Evolutionary conservation across 2,329 filamentous ascomycete species (phyloP).

Genomic region (Fusarium dlaminii): DNA sequence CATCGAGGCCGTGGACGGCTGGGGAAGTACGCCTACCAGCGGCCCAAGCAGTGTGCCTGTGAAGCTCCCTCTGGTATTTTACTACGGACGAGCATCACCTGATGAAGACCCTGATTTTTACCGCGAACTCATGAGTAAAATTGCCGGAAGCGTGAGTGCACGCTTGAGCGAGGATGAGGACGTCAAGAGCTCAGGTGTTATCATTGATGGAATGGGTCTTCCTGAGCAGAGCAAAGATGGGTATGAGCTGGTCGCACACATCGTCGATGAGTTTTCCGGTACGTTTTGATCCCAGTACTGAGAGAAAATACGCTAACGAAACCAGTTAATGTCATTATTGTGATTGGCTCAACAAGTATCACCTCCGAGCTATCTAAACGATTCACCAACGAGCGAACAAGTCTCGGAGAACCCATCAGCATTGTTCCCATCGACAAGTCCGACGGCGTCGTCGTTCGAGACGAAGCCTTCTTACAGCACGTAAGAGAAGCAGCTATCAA

Average conservation of each 20-base stretch:
- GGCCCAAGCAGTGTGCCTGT: slow-evolving; percentile 89
- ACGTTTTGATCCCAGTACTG: neutral
- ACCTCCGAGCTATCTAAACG: slow-evolving; percentile 77
- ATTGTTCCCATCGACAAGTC: slow-evolving; percentile 86
- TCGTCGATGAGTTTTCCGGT: slow-evolving; percentile 68
- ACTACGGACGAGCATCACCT: slow-evolving; percentile 79
- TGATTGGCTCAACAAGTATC: slow-evolving; percentile 81
- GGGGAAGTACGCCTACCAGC: slow-evolving; percentile 90
- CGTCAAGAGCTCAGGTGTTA: slow-evolving; percentile 77
- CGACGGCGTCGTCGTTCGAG: slow-evolving; percentile 82
- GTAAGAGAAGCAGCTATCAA: slow-evolving; percentile 80
- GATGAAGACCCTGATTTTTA: slow-evolving; percentile 79
- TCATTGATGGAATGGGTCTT: slow-evolving; percentile 84
- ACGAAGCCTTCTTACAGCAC: slow-evolving; percentile 77
- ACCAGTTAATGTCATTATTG: slow-evolving; percentile 81
- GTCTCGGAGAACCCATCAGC: slow-evolving; percentile 72
- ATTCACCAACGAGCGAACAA: slow-evolving; percentile 67
- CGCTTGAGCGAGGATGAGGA: slow-evolving; percentile 79
- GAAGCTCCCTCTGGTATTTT: slow-evolving; percentile 91
- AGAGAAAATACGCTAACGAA: slow-evolving; percentile 49
- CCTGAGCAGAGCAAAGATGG: slow-evolving; percentile 72
- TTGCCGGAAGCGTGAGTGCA: slow-evolving; percentile 81
- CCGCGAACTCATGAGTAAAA: slow-evolving; percentile 75
- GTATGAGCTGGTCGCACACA: slow-evolving; percentile 83
- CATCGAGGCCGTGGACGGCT: slow-evolving; percentile 79